These are phyloP conservation scores for Aspergillus funiculosus DNA, from an alignment of 495 filamentous ascomycete genomes.

Conservation along the genomic window DNA sequence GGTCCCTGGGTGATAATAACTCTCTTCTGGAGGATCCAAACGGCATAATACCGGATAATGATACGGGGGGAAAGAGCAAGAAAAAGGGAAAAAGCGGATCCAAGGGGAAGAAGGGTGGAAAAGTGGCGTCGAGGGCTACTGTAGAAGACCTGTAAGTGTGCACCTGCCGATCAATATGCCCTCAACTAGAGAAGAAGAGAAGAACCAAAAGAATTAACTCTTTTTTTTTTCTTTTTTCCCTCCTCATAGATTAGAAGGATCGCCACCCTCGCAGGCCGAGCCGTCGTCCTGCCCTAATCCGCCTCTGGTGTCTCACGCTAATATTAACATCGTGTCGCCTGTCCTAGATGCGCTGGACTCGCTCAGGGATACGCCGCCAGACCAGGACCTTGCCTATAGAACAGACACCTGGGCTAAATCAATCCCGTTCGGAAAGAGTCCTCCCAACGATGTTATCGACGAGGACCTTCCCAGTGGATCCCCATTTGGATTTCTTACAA, in stretches of 20 bases:
- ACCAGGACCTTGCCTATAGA: conserved; percentile 33
- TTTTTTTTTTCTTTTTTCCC: too few relatives aligned
- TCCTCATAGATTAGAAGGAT: conserved; percentile 25
- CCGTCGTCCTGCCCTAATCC: conserved; percentile 35
- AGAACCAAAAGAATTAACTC: too few relatives aligned
- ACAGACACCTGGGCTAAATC: conserved; percentile 48
- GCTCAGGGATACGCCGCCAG: conserved; percentile 24
- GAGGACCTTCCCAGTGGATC: conserved; percentile 41
- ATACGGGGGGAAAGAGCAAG: conserved; percentile 39
- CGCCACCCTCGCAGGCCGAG: conserved; percentile 29
- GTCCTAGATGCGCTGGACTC: conserved; percentile 40
- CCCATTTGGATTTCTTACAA: conserved; percentile 36
- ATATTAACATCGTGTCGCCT: conserved; percentile 36
- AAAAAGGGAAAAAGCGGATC: conserved; percentile 43
- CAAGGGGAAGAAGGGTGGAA: conserved; percentile 34
- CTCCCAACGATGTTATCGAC: conserved; percentile 41
- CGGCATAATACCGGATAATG: conserved; percentile 32
- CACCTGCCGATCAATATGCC: too few relatives aligned
- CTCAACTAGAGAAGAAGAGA: too few relatives aligned
- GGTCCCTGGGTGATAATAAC: conserved; percentile 34
- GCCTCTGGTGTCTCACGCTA: conserved; percentile 22
- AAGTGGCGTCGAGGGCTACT: conserved; percentile 30
- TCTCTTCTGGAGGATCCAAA: conserved; percentile 26
- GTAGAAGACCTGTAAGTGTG: conserved; percentile 41
- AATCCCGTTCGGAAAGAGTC: conserved; percentile 46